Evolutionary conservation across 2,329 filamentous ascomycete genomes (phyloP), one percentile per base, ranked within the genome.

Genomic region (Zasmidium citrigriseum): DNA sequence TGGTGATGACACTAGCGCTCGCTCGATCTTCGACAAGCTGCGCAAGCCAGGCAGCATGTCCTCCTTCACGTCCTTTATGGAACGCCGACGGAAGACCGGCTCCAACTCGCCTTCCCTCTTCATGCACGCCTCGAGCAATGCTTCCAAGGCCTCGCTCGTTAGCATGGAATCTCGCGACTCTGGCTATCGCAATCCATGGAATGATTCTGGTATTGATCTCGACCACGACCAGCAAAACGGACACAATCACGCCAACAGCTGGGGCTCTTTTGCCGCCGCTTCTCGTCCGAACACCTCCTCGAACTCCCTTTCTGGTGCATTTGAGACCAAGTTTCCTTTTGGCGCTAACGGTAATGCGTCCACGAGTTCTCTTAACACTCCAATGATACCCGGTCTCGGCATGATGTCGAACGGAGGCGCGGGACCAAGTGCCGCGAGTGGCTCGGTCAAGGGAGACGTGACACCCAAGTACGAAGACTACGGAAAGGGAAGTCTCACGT

Each of bases 171-270:
- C 93, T 50, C 92, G 92, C 34, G 90, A 93, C 73, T 96, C 92
- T 79, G 91, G 91, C 67, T 96, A 96, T 76, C 90, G 93, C 76
- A 96, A 97, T 78, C 93, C 93, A 62, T 98, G 93, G 93, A 97
- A 97, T 75, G 93, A 98, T 75, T 96, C 91, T 72, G 93, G 93
- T 69, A 92, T 97, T 72, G 97, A 97, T 74, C 86, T 97, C 66
- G 93, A 97, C 70, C 91, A 96, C 64, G 92, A 97, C 67, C 70
- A 77, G 52, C 60, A 67, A 54, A 63, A 65, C 50, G 64, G 64
- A 55, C 63, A 67, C 47, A 60, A 56, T 48, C 80, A 83, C 65
- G 74, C 74, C 65, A 74, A 79, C 58, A 78, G 78, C 58, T 80
- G 77, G 70, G 78, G 70, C 56, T 68, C 68, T 21, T 68, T 74